Evolutionary conservation across 345 rosid genomes (phyloP).

Genomic region (Populus davidiana): DNA sequence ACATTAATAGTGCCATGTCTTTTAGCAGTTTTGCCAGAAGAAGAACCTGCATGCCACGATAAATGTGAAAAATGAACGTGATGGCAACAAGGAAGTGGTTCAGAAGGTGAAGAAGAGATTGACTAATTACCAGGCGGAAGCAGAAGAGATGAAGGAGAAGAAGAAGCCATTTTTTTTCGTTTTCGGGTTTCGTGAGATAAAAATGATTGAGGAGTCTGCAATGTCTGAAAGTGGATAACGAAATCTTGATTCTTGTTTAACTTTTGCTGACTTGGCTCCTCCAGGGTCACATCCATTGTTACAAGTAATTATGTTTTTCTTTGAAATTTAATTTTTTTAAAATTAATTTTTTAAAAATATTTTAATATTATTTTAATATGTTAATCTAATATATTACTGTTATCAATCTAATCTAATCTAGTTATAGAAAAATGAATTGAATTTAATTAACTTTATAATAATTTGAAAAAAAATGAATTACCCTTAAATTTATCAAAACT

Average conservation of each 20-base stretch:
- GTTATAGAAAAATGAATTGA: no score
- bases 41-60: slow-evolving; percentile 35
- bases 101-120: neutral
- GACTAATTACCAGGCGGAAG: slow-evolving; percentile 42
- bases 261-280: neutral
- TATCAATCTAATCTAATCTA: no score
- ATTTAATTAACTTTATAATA: no score
- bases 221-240: slow-evolving; percentile 8
- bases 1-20: slow-evolving; percentile 14
- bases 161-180: neutral
- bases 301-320: no score
- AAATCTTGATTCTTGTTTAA: slow-evolving; percentile 1
- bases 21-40: slow-evolving; percentile 27
- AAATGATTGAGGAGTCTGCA: neutral
- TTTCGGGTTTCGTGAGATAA: neutral
- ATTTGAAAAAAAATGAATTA: no score
- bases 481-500: no score
- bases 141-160: slow-evolving; percentile 13
- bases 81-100: neutral
- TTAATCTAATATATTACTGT: no score
- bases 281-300: neutral
- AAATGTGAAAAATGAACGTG: neutral
- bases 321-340: no score
- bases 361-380: no score
- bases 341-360: no score